Evolutionary conservation across 805 yeast species (phyloP).

Genomic region (Saccharomycopsis sp.): DNA sequence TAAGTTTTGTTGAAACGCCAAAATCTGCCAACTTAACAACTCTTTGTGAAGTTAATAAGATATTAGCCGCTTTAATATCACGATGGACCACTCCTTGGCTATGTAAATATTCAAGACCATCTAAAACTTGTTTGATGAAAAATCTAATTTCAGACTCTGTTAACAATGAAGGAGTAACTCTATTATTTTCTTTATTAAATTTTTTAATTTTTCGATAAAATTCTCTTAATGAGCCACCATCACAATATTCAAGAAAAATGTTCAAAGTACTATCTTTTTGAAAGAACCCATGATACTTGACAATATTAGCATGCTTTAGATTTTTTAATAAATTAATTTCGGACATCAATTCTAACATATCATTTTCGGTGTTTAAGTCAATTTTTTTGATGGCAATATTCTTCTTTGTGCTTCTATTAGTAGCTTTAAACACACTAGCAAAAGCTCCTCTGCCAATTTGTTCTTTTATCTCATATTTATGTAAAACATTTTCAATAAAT

Average conservation of each 20-base stretch:
- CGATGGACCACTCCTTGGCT: constrained; percentile 70
- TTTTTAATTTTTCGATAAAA: constrained; percentile 3
- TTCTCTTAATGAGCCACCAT: constrained; percentile 49
- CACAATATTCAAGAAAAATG: constrained; percentile 71
- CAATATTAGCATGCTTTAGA: constrained; percentile 84
- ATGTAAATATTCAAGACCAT: constrained; percentile 68
- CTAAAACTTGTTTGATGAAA: constrained; percentile 64
- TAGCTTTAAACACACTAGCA: constrained; percentile 75
- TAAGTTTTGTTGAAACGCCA: constrained; percentile 55
- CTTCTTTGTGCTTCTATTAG: constrained; percentile 52
- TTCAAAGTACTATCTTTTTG: constrained; percentile 62
- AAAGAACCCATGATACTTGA: constrained; percentile 82
- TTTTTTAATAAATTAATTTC: constrained; percentile 73
- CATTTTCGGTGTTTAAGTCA: constrained; percentile 16
- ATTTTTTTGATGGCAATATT: constrained; percentile 77
- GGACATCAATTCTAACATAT: constrained; percentile 19
- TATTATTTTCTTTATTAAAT: constrained; percentile 29
- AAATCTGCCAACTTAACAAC: constrained; percentile 84
- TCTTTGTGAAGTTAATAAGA: constrained; percentile 51
- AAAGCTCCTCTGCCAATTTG: constrained; percentile 86
- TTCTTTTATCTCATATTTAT: constrained; percentile 41
- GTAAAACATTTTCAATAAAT: constrained; percentile 13
- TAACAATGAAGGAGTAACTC: constrained; percentile 61
- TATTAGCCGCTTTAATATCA: constrained; percentile 85
- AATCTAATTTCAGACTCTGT: constrained; percentile 67